Evolutionary conservation across 1,139 yeast species (phyloP).

Genomic region (Meyerozyma elateridarum): DNA sequence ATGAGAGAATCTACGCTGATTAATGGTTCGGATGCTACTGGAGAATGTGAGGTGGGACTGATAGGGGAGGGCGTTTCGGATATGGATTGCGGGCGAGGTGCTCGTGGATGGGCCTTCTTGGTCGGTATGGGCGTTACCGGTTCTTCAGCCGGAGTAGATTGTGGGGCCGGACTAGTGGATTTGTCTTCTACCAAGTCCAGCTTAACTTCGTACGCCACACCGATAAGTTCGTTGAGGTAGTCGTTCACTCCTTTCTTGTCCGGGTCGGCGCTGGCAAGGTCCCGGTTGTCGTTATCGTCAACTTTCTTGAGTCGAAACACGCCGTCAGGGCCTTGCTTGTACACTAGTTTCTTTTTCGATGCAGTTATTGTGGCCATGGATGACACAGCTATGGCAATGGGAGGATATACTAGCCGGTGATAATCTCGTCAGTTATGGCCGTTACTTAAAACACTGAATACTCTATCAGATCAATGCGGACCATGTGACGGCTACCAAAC

Average conservation of each 20-base stretch:
- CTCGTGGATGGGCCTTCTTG: conserved; percentile 5
- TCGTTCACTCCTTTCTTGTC: conserved; percentile 18
- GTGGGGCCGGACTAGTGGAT: conserved; percentile 1
- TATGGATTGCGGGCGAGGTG: not conserved
- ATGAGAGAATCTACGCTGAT: conserved; percentile 5
- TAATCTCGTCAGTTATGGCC: too few species aligned
- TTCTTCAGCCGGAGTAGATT: not conserved
- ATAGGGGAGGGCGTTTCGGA: conserved; percentile 4
- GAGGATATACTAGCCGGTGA: too few species aligned
- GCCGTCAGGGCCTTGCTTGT: conserved; percentile 40
- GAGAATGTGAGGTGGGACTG: not conserved
- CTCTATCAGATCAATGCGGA: too few species aligned
- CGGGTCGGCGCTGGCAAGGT: conserved; percentile 1
- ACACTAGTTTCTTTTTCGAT: conserved; percentile 27
- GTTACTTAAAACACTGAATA: too few species aligned
- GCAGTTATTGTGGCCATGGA: conserved; percentile 2
- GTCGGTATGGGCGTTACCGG: conserved; percentile 10
- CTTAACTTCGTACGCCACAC: conserved; percentile 8
- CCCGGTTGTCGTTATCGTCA: conserved; percentile 9
- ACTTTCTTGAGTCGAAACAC: conserved; percentile 36
- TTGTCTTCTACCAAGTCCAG: conserved; percentile 4
- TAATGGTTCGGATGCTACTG: not conserved
- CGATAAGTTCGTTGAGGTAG: conserved; percentile 24
- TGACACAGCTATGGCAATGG: not conserved
- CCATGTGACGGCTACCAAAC: too few species aligned